These are phyloP conservation scores for Zhuliangozyma blackwelliae DNA, from an alignment of 1,139 yeast species.

Conservation along the genomic window DNA sequence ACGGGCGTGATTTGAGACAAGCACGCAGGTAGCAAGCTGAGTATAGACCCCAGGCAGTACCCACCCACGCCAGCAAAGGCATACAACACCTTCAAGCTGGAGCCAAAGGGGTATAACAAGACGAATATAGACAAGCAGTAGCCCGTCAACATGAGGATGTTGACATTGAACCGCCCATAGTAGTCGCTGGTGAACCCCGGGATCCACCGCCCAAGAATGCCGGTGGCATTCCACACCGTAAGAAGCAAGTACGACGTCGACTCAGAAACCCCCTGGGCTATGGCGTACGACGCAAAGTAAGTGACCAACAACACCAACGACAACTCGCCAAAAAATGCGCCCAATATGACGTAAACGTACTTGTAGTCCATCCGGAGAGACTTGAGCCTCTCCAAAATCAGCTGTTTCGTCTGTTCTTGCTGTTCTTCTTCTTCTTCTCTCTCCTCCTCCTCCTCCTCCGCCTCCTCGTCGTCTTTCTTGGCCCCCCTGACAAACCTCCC, in stretches of 20 bases:
- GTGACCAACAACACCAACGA: constrained; percentile 49
- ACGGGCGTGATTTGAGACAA: constrained; percentile 37
- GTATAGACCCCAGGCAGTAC: constrained; percentile 25
- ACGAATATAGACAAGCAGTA: constrained; percentile 28
- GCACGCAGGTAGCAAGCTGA: constrained; percentile 38
- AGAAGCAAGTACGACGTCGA: constrained; percentile 49
- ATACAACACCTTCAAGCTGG: constrained; percentile 24
- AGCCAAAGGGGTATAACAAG: constrained; percentile 41
- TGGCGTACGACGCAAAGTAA: constrained; percentile 48
- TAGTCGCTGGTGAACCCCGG: constrained; percentile 55
- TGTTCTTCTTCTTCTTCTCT: neutral
- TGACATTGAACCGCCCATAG: constrained; percentile 47
- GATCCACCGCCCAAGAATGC: constrained; percentile 53
- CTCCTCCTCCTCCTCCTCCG: neutral
- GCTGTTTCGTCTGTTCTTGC: neutral
- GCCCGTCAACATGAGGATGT: constrained; percentile 32
- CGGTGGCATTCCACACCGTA: constrained; percentile 56
- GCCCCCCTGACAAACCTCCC: constrained; percentile 38
- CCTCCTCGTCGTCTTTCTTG: neutral
- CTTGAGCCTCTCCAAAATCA: neutral
- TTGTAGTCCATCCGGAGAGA: constrained; percentile 13
- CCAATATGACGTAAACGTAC: constrained; percentile 24
- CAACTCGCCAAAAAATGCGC: constrained; percentile 50
- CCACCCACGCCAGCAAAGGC: constrained; percentile 36
- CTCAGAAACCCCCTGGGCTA: constrained; percentile 49